phyloP scores from a whole-genome alignment of 1,139 yeast genomes.

The Magnusiomyces sp. region DNA sequence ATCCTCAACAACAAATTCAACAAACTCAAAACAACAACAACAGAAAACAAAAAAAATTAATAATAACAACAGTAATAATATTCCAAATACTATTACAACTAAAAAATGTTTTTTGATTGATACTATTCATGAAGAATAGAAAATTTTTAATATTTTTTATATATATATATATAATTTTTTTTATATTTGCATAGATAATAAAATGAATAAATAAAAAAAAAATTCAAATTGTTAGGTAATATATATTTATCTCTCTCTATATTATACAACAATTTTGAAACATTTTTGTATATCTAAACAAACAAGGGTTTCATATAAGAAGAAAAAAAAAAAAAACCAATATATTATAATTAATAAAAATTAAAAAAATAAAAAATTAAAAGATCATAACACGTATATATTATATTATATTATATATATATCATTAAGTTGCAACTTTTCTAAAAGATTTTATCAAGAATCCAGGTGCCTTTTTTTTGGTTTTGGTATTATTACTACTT shows the following conservation, averaged over 20 bases:
- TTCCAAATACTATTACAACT: too few species aligned
- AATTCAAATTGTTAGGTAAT: not conserved
- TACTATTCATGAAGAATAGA: too few species aligned
- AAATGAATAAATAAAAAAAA: not conserved
- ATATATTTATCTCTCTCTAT: too few species aligned
- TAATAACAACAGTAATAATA: not conserved
- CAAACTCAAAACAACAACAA: too few species aligned
- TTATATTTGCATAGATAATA: not conserved
- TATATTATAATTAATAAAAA: too few species aligned
- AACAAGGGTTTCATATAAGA: too few species aligned
- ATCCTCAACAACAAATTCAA: too few species aligned
- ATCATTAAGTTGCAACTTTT: not conserved
- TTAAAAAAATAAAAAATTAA: not conserved
- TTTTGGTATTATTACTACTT: too few species aligned
- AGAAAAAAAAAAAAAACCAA: not conserved
- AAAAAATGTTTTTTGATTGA: too few species aligned
- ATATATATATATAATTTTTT: not conserved
- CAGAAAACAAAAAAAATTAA: conserved; percentile 1
- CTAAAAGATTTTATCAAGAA: not conserved
- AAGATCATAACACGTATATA: not conserved
- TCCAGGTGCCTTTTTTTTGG: conserved; percentile 3
- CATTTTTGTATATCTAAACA: too few species aligned
- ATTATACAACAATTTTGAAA: too few species aligned
- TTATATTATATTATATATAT: not conserved
- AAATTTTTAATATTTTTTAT: too few species aligned